Evolutionary conservation across 164 flowering plant genomes (phyloP).

Genomic region (Magnolia officinalis): DNA sequence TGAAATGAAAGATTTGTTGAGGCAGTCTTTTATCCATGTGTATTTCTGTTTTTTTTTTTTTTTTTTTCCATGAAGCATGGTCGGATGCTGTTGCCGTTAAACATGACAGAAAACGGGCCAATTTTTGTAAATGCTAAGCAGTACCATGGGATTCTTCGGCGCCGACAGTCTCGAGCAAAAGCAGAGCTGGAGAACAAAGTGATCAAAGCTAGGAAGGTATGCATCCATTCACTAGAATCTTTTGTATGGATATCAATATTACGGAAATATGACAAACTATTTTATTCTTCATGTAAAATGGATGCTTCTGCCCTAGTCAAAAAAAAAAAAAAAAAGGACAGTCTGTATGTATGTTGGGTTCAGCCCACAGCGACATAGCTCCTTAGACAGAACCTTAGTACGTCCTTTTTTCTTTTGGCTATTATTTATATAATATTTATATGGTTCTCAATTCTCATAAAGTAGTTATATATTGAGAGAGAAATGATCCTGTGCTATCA

Average conservation of each 20-base stretch:
- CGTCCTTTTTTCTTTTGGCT: neutral
- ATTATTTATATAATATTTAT: too few species aligned
- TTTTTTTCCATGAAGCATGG: slow-evolving; percentile 33
- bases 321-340: too few species aligned
- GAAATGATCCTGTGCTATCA: too few species aligned
- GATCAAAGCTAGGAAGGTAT: slow-evolving; percentile 59
- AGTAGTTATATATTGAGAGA: too few species aligned
- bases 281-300: neutral
- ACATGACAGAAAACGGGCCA: slow-evolving; percentile 58
- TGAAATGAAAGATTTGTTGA: neutral
- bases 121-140: slow-evolving; percentile 89
- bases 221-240: slow-evolving; percentile 2
- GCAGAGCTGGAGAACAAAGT: slow-evolving; percentile 53
- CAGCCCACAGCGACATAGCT: neutral
- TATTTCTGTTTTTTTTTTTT: neutral
- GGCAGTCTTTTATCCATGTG: neutral
- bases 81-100: slow-evolving; percentile 68
- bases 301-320: neutral
- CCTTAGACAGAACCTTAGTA: neutral
- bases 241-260: neutral
- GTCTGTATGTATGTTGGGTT: too few species aligned
- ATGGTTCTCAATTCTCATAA: neutral
- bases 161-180: slow-evolving; percentile 77
- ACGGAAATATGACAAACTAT: neutral
- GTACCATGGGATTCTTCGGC: slow-evolving; percentile 79